These are phyloP conservation scores for Botrytis fabae DNA, from an alignment of 2,329 filamentous ascomycete species.

Conservation along the genomic window DNA sequence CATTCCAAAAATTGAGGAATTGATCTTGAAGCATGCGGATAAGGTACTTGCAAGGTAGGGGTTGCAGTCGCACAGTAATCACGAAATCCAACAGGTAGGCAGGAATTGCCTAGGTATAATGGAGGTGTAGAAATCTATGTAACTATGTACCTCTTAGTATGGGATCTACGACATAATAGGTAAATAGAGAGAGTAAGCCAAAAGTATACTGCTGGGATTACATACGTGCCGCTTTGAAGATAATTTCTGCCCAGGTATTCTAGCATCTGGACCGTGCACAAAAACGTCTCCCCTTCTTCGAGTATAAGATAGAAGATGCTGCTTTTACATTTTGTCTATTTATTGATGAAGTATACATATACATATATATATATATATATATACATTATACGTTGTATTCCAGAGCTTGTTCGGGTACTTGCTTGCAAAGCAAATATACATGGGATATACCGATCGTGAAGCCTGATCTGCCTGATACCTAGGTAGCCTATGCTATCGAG, in stretches of 20 bases:
- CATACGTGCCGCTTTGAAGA: background rate
- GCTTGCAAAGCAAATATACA: background rate
- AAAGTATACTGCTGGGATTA: background rate
- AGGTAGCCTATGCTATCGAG: background rate
- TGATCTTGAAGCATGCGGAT: background rate
- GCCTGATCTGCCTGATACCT: background rate
- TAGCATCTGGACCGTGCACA: constrained; percentile 5
- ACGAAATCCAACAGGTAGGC: background rate
- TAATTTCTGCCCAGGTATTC: background rate
- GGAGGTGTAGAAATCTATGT: background rate
- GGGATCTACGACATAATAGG: background rate
- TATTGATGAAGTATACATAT: too few species aligned
- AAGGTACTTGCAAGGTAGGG: background rate
- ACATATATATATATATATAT: too few species aligned
- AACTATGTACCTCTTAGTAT: background rate
- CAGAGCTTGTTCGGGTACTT: background rate
- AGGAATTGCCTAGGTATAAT: background rate
- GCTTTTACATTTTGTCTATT: background rate
- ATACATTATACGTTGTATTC: background rate
- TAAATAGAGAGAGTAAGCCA: background rate
- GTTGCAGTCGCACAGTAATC: background rate
- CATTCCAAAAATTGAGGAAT: background rate
- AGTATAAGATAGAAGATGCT: background rate
- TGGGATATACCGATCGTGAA: background rate
- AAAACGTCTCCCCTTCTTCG: background rate